Evolutionary conservation across 331 rosid genomes (phyloP).

Genomic region (Acacia pycnantha): DNA sequence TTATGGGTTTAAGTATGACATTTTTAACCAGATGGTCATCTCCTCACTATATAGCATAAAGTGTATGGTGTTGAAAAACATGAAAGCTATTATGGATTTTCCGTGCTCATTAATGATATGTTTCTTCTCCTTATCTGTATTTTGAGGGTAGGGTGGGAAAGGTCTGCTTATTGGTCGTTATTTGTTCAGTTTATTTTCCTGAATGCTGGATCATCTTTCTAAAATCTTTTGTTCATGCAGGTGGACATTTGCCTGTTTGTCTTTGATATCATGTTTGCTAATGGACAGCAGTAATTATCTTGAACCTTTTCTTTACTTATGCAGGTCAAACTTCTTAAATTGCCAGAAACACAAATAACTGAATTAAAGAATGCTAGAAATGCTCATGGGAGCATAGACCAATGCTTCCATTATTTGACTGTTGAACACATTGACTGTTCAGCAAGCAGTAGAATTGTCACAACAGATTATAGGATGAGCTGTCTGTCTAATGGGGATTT

Average conservation of each 20-base stretch:
- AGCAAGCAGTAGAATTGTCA: not conserved
- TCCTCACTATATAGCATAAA: not conserved
- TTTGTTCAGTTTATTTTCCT: slow-evolving; percentile 20
- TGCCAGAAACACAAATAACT: not conserved
- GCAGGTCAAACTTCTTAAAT: not conserved
- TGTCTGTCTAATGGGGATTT: not conserved
- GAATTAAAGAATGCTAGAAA: slow-evolving; percentile 24
- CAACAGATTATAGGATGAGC: slow-evolving; percentile 15
- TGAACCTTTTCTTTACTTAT: slow-evolving; percentile 16
- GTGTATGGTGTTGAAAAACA: not conserved
- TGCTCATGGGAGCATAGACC: slow-evolving; percentile 12
- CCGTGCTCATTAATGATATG: not conserved
- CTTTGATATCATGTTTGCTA: slow-evolving; percentile 86
- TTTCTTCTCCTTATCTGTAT: not conserved
- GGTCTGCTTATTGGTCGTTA: not conserved
- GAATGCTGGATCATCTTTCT: slow-evolving; percentile 24
- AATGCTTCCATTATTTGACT: slow-evolving; percentile 19
- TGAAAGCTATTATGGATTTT: not conserved
- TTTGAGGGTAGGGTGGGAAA: not conserved
- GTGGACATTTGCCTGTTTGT: slow-evolving; percentile 83
- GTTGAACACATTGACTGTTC: slow-evolving; percentile 26
- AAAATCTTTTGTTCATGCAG: slow-evolving; percentile 51
- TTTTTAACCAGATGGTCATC: not conserved
- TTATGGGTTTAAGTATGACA: not conserved
- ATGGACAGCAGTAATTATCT: slow-evolving; percentile 75